Evolutionary conservation across 192 early-diverging fungal genomes (phyloP).

Genomic region (Entomortierella chlamydospora): DNA sequence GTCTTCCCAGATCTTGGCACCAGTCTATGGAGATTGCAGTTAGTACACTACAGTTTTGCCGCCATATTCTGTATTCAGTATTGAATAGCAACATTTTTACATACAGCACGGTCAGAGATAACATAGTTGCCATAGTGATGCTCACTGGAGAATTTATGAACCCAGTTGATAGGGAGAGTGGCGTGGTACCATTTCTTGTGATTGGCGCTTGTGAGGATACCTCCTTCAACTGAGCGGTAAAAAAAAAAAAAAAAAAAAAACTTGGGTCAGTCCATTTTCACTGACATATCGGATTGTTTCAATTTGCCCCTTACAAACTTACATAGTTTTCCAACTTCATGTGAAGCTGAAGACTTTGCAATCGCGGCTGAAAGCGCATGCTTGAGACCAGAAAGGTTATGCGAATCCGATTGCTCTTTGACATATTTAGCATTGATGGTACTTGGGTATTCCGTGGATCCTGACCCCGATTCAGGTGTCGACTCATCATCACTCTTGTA

Average conservation of each 20-base stretch:
- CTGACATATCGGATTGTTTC: too few relatives aligned
- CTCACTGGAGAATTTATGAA: slow-evolving; percentile 55
- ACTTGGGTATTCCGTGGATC: slow-evolving; percentile 7
- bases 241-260: not conserved
- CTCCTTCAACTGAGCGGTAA: slow-evolving; percentile 27
- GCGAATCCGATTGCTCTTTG: slow-evolving; percentile 21
- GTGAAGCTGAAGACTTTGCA: slow-evolving; percentile 21
- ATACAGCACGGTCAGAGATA: slow-evolving; percentile 47
- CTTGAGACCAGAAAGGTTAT: slow-evolving; percentile 27
- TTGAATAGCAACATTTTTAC: not conserved
- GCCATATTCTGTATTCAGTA: too few relatives aligned
- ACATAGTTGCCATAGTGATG: slow-evolving; percentile 60
- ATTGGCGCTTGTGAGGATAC: slow-evolving; percentile 50
- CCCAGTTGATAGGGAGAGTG: slow-evolving; percentile 51
- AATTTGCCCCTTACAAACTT: too few relatives aligned
- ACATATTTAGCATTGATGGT: slow-evolving; percentile 49
- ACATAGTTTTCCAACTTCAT: slow-evolving; percentile 25
- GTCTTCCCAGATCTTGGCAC: slow-evolving; percentile 59
- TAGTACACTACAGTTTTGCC: too few relatives aligned
- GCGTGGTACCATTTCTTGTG: slow-evolving; percentile 49
- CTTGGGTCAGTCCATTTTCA: not conserved
- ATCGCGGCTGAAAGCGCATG: slow-evolving; percentile 36
- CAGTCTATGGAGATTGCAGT: slow-evolving; percentile 26
- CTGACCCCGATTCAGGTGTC: not conserved
- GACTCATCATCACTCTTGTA: not conserved